phyloP scores from a whole-genome alignment of 2,329 filamentous ascomycete species.

The Verticillium isaacii region DNA sequence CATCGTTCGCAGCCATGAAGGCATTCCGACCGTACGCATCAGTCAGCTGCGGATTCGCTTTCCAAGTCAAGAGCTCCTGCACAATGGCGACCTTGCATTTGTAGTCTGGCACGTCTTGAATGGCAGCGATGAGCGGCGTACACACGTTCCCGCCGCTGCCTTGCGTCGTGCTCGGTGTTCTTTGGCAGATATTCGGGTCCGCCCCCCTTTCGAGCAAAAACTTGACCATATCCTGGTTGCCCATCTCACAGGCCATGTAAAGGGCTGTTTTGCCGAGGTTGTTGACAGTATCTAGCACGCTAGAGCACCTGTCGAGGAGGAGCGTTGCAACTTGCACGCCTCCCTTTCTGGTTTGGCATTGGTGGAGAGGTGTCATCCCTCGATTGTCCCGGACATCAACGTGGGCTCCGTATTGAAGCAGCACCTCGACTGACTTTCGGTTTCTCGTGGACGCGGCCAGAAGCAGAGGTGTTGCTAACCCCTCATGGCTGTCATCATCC shows the following conservation, averaged over 20 bases:
- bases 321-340: constrained; percentile 18
- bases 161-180: constrained; percentile 6
- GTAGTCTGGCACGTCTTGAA: constrained; percentile 17
- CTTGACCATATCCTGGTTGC: constrained; percentile 21
- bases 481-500: constrained; percentile 14
- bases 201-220: constrained; percentile 16
- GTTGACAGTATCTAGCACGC: constrained; percentile 16
- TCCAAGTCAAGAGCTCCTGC: constrained; percentile 13
- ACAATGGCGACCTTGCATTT: constrained; percentile 18
- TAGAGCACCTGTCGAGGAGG: constrained; percentile 14
- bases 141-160: constrained; percentile 7
- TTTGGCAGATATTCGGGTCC: constrained; percentile 17
- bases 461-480: constrained; percentile 20
- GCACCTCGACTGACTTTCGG: constrained; percentile 17
- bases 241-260: constrained; percentile 22
- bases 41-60: constrained; percentile 15
- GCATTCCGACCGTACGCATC: constrained; percentile 8
- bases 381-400: constrained; percentile 18
- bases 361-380: constrained; percentile 19
- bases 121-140: constrained; percentile 19
- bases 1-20: constrained; percentile 4
- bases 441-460: constrained; percentile 24
- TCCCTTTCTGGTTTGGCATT: constrained; percentile 17
- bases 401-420: constrained; percentile 19
- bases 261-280: constrained; percentile 21